These are phyloP conservation scores for Populus hybrid DNA, from an alignment of 441 rosid species.

Conservation along the genomic window DNA sequence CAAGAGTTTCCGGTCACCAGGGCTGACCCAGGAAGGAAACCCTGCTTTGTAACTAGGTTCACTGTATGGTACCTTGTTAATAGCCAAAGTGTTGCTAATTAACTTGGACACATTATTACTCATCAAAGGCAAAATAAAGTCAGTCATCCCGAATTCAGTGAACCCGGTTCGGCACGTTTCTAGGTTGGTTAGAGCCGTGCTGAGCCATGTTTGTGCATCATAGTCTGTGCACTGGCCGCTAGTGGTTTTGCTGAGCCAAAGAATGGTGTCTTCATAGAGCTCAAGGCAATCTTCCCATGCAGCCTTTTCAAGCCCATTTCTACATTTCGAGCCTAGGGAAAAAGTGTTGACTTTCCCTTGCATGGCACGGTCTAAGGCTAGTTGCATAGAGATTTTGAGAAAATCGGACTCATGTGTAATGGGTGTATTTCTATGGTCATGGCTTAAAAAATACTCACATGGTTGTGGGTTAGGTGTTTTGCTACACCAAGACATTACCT, in stretches of 20 bases:
- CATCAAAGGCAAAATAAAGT: constrained; percentile 52
- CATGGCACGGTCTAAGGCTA: constrained; percentile 37
- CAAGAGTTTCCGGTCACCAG: constrained; percentile 60
- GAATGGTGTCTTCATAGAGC: constrained; percentile 47
- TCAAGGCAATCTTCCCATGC: constrained; percentile 82
- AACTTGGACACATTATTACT: constrained; percentile 57
- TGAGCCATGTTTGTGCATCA: constrained; percentile 85
- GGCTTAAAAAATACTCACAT: constrained; percentile 33
- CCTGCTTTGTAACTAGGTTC: constrained; percentile 40
- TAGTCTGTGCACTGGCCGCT: constrained; percentile 28
- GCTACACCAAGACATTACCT: constrained; percentile 46
- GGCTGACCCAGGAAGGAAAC: constrained; percentile 67
- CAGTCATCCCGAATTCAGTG: constrained; percentile 51
- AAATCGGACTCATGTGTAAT: constrained; percentile 35
- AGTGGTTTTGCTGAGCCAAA: constrained; percentile 51
- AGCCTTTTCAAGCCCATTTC: constrained; percentile 41
- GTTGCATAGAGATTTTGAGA: constrained; percentile 26
- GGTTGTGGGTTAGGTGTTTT: constrained; percentile 45
- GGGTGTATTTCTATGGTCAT: constrained; percentile 3
- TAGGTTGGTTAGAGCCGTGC: constrained; percentile 71
- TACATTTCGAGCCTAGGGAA: constrained; percentile 36
- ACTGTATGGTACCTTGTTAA: constrained; percentile 32
- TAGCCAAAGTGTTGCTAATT: constrained; percentile 55
- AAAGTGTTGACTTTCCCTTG: constrained; percentile 29
- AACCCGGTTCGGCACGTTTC: constrained; percentile 76